Conservation (phyloP, 257 asterid genomes). For the Solanum paucissectum region DNA sequence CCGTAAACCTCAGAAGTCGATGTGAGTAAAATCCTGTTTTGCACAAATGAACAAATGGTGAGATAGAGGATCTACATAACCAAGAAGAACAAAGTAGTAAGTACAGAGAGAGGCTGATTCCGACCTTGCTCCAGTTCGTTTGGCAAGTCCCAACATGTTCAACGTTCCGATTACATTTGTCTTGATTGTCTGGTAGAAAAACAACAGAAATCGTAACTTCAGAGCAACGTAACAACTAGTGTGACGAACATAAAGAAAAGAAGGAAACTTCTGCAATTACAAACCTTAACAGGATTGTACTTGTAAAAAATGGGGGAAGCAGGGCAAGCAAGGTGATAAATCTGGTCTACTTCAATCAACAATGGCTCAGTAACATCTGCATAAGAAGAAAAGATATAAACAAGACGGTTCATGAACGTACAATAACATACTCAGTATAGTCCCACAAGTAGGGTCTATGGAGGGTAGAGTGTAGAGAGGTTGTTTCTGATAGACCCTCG, state of each 20-base stretch:
- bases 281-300: conserved; percentile 88
- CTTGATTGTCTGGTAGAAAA: conserved; percentile 64
- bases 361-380: conserved; percentile 88
- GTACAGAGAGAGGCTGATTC: not conserved
- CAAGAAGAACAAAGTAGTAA: not conserved
- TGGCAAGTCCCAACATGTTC: conserved; percentile 96
- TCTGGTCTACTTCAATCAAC: conserved; percentile 76
- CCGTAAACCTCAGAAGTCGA: conserved; percentile 97
- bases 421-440: not conserved
- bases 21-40: conserved; percentile 68
- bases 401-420: not conserved
- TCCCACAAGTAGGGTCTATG: not conserved
- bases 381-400: not conserved
- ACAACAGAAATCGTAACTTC: not conserved
- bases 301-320: conserved; percentile 95
- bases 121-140: conserved; percentile 93
- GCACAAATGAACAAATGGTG: not conserved
- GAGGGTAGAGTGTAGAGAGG: not conserved
- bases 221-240: not conserved
- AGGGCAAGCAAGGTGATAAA: conserved; percentile 97
- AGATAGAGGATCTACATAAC: not conserved
- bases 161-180: conserved; percentile 93
- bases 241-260: not conserved
- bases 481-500: not conserved
- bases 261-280: not conserved